A percentile compares a stretch with the other conserved stretches of the same genome.
Conservation (phyloP, 352 stramenopile species). For the Phytophthora pluvialis region DNA sequence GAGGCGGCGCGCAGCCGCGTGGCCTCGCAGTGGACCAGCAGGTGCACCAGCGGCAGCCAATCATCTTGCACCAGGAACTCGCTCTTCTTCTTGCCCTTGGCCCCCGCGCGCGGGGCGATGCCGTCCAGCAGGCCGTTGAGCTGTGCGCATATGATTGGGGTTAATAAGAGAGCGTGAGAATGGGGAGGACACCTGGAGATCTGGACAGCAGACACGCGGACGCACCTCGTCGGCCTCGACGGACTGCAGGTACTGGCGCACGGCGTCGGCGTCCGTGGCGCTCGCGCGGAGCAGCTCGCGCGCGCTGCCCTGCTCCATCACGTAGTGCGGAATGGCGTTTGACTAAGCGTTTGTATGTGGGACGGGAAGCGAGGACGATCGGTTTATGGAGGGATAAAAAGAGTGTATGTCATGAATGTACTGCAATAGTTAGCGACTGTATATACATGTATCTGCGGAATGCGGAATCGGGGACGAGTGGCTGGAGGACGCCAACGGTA, state of each 20-base stretch:
- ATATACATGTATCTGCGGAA: too few relatives aligned
- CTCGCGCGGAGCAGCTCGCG: constrained; percentile 69
- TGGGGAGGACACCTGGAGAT: not conserved
- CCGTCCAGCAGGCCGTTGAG: constrained; percentile 66
- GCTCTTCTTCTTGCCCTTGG: constrained; percentile 42
- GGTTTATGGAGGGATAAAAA: too few relatives aligned
- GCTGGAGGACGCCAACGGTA: too few relatives aligned
- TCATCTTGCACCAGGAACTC: constrained; percentile 46
- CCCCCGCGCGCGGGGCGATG: constrained; percentile 39
- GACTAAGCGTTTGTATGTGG: constrained; percentile 4
- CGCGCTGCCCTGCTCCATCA: constrained; percentile 44
- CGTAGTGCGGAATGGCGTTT: constrained; percentile 7
- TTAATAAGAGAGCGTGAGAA: not conserved
- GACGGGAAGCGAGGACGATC: too few relatives aligned
- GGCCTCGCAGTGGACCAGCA: constrained; percentile 62
- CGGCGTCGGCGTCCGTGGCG: constrained; percentile 62
- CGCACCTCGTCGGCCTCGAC: constrained; percentile 69
- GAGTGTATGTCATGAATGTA: too few relatives aligned
- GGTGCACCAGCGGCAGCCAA: constrained; percentile 67
- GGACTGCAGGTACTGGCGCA: constrained; percentile 62
- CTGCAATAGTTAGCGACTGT: too few relatives aligned
- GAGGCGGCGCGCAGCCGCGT: constrained; percentile 63
- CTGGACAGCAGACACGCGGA: not conserved
- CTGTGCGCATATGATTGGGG: constrained; percentile 25
- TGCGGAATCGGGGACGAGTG: too few relatives aligned